Evolutionary conservation across 805 yeast species (phyloP).

Genomic region (Myxozyma neotropica): DNA sequence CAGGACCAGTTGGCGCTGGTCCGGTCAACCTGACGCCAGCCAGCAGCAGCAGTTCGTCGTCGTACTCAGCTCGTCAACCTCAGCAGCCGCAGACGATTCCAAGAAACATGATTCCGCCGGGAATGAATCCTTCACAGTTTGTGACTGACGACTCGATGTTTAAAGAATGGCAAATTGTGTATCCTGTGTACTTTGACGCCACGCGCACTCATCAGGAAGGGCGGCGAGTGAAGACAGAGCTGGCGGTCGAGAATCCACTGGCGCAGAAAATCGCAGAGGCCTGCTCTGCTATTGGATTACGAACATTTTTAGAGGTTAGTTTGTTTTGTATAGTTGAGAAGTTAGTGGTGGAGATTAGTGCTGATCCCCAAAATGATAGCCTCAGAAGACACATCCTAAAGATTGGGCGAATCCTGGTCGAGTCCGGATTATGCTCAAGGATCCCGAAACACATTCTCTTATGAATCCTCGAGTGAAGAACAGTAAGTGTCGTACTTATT

Average conservation of each 20-base stretch:
- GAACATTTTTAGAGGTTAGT: conserved; percentile 44
- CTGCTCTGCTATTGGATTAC: conserved; percentile 44
- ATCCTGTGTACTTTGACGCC: conserved; percentile 91
- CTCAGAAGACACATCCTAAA: conserved; percentile 90
- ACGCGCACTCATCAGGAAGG: conserved; percentile 77
- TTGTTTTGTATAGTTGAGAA: conserved; percentile 14
- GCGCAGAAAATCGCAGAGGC: conserved; percentile 85
- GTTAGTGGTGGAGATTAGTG: background rate
- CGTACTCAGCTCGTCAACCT: conserved; percentile 2
- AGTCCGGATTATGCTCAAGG: conserved; percentile 71
- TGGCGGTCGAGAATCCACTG: conserved; percentile 83
- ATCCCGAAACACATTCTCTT: conserved; percentile 48
- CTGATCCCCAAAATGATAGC: conserved; percentile 46
- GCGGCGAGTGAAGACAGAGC: conserved; percentile 68
- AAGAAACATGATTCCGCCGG: background rate
- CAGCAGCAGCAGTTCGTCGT: conserved; percentile 9
- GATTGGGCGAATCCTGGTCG: conserved; percentile 99
- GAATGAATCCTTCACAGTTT: conserved; percentile 29
- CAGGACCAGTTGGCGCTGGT: conserved; percentile 11
- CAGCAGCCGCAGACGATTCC: background rate
- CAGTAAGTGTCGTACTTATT: conserved; percentile 40
- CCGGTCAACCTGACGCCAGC: conserved; percentile 4
- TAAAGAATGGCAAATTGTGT: conserved; percentile 69
- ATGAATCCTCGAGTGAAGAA: conserved; percentile 43
- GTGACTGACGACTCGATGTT: conserved; percentile 56